phyloP scores from a whole-genome alignment of 1,139 yeast species.

The Zygoascus meyerae region DNA sequence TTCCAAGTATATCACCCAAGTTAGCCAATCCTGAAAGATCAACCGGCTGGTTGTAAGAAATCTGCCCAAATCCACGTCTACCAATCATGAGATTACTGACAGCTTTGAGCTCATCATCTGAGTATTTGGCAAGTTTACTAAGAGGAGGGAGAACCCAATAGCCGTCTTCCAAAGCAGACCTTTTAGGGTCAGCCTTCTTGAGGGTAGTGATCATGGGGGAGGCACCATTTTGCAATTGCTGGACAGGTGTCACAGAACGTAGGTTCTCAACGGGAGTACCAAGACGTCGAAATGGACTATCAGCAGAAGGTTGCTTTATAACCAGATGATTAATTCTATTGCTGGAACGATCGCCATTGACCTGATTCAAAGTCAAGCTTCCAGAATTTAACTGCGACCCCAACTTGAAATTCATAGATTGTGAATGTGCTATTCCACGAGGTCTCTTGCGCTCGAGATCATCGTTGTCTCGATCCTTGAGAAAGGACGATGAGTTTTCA shows the following conservation, averaged over 20 bases:
- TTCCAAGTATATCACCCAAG: slow-evolving; percentile 47
- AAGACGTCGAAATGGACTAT: slow-evolving; percentile 1
- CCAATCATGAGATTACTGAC: slow-evolving; percentile 73
- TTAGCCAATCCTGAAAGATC: slow-evolving; percentile 54
- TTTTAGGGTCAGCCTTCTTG: slow-evolving; percentile 3
- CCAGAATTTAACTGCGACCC: slow-evolving; percentile 1
- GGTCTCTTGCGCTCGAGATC: not conserved
- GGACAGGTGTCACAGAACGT: not conserved
- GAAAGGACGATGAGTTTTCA: not conserved
- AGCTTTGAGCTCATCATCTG: slow-evolving; percentile 47
- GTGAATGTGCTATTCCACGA: not conserved
- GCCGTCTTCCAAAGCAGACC: slow-evolving; percentile 31
- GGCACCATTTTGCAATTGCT: too few species aligned
- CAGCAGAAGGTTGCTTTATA: slow-evolving; percentile 2
- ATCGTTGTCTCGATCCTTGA: not conserved
- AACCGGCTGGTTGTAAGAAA: slow-evolving; percentile 66
- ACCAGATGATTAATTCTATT: slow-evolving; percentile 1
- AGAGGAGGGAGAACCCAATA: slow-evolving; percentile 82
- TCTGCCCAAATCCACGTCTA: slow-evolving; percentile 67
- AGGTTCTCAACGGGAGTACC: not conserved
- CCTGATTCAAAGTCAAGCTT: not conserved
- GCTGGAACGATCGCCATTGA: not conserved
- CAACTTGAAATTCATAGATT: not conserved
- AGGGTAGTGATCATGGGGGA: not conserved
- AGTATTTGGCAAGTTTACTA: slow-evolving; percentile 43